Percentiles rank a stretch among this genome's conserved stretches.
Conservation (phyloP, 1,284 basidiomycete species). For the Fistulina hepatica region DNA sequence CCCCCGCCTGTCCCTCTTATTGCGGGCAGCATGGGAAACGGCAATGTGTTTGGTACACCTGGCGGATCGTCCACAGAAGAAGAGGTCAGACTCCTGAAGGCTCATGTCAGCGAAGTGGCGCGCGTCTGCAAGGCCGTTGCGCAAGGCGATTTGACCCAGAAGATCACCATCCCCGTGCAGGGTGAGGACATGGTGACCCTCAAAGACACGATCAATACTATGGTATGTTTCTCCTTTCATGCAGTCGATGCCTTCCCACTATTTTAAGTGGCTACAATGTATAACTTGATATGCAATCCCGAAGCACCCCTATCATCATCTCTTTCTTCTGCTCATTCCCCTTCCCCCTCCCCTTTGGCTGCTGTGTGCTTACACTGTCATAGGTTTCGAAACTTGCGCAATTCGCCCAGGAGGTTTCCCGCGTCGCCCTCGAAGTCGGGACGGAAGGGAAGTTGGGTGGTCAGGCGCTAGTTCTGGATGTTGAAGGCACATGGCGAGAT, state of each 20-base stretch:
- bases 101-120: slow-evolving; percentile 50
- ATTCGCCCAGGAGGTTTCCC: slow-evolving; percentile 78
- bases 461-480: slow-evolving; percentile 85
- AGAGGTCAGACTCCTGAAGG: not conserved
- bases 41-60: too few species aligned
- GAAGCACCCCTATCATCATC: not conserved
- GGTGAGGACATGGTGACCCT: slow-evolving; percentile 96
- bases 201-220: slow-evolving; percentile 96
- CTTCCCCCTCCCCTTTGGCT: slow-evolving; percentile 3
- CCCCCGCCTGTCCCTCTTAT: not conserved
- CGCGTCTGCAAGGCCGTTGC: slow-evolving; percentile 96
- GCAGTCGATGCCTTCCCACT: not conserved
- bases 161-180: slow-evolving; percentile 94
- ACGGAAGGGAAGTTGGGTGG: slow-evolving; percentile 90
- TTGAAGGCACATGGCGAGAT: slow-evolving; percentile 91
- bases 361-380: slow-evolving; percentile 1
- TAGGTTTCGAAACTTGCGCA: slow-evolving; percentile 69
- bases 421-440: slow-evolving; percentile 86
- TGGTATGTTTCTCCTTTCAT: slow-evolving; percentile 42
- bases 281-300: too few species aligned
- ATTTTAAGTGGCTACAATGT: not conserved
- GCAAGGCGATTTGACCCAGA: slow-evolving; percentile 86
- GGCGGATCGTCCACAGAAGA: too few species aligned
- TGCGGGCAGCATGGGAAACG: too few species aligned
- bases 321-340: slow-evolving; percentile 12